These are phyloP conservation scores for Blepharisma japonicum DNA, from an alignment of 73 alveolate species.

Conservation along the genomic window DNA sequence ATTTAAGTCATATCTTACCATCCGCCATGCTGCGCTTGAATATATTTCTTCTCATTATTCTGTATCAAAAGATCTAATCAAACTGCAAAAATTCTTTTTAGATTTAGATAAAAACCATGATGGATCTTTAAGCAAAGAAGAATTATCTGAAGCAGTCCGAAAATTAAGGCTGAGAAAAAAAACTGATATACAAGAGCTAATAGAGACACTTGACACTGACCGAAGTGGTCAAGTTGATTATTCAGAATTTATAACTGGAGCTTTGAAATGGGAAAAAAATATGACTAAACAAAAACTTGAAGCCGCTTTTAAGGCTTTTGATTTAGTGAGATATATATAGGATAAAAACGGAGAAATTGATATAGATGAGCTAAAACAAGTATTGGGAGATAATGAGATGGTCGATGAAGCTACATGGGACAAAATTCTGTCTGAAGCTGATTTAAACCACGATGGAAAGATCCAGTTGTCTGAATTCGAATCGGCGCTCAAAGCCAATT, in stretches of 20 bases:
- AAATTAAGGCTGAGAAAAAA: background rate
- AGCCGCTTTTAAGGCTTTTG: too few species aligned
- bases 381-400: too few species aligned
- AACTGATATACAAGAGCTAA: background rate
- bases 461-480: too few species aligned
- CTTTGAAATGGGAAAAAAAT: background rate
- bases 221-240: background rate
- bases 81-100: background rate
- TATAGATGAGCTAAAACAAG: too few species aligned
- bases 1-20: background rate
- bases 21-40: constrained; percentile 8
- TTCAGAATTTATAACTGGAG: constrained; percentile 3
- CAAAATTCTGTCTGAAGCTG: too few species aligned
- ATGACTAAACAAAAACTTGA: too few species aligned
- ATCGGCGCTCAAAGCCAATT: too few species aligned
- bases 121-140: background rate
- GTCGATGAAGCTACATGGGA: too few species aligned
- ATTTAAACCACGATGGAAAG: too few species aligned
- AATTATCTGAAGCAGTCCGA: background rate
- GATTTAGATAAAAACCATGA: background rate
- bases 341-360: too few species aligned
- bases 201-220: background rate
- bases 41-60: background rate
- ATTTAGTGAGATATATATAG: too few species aligned
- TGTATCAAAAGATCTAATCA: background rate